These are phyloP conservation scores for Penicillium sp. DNA, from an alignment of 2,329 filamentous ascomycete genomes.

Conservation along the genomic window DNA sequence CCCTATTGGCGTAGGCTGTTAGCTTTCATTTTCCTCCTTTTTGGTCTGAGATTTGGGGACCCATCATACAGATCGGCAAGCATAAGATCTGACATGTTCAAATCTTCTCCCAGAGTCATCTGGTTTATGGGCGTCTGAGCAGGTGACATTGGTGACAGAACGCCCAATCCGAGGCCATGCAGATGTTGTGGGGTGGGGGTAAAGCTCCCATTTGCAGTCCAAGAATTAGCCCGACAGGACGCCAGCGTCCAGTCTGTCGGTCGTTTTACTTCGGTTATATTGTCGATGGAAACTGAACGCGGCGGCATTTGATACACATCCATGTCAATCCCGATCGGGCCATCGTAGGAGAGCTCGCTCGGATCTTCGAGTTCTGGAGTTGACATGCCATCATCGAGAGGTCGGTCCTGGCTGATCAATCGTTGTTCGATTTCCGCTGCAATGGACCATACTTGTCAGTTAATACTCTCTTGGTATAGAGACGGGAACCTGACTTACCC, in stretches of 20 bases:
- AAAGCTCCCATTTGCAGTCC: not conserved
- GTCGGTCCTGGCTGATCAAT: not conserved
- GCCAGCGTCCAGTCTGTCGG: not conserved
- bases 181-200: not conserved
- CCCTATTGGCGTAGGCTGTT: not conserved
- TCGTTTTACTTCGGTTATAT: not conserved
- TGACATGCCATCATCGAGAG: not conserved
- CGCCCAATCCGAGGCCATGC: not conserved
- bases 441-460: not conserved
- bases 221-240: not conserved
- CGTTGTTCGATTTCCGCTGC: conserved; percentile 1
- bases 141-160: not conserved
- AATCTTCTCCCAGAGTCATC: not conserved
- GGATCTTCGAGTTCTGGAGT: not conserved
- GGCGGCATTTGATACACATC: not conserved
- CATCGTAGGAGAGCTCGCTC: not conserved
- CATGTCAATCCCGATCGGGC: not conserved
- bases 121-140: not conserved
- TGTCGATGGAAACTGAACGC: not conserved
- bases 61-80: not conserved
- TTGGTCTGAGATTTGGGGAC: not conserved
- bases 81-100: not conserved
- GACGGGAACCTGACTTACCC: not conserved
- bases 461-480: not conserved
- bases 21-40: not conserved